Evolutionary conservation across 371 early-diverging fungal species (phyloP).

Genomic region (Actinomucor elegans): DNA sequence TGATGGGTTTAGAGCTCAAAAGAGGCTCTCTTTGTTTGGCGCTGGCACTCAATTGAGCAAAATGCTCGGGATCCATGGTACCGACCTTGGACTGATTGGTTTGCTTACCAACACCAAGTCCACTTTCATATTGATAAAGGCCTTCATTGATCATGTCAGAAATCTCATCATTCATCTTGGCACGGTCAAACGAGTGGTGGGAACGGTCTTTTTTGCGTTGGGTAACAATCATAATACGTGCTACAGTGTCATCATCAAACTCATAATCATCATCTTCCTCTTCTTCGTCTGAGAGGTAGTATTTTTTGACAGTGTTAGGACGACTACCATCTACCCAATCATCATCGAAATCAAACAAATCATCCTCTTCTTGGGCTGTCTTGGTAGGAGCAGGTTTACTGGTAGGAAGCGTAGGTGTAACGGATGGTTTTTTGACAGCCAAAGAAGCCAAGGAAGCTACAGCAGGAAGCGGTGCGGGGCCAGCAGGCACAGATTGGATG

Average conservation of each 20-base stretch:
- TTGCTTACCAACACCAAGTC: conserved; percentile 46
- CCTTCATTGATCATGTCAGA: conserved; percentile 95
- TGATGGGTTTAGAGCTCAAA: conserved; percentile 26
- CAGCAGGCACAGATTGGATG: conserved; percentile 14
- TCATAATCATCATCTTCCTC: conserved; percentile 69
- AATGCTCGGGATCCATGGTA: conserved; percentile 67
- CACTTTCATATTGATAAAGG: conserved; percentile 84
- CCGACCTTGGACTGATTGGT: conserved; percentile 63
- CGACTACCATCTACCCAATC: conserved; percentile 63
- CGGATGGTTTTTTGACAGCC: background rate
- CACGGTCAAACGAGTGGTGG: conserved; percentile 77
- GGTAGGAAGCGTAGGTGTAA: conserved; percentile 2
- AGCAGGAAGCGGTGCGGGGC: conserved; percentile 19
- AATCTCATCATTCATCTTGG: conserved; percentile 84
- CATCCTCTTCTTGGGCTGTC: conserved; percentile 59
- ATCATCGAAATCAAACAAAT: conserved; percentile 80
- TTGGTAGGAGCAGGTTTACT: conserved; percentile 12
- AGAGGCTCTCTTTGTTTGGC: background rate
- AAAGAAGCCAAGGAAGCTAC: conserved; percentile 30
- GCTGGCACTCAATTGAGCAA: conserved; percentile 47
- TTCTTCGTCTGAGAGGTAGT: conserved; percentile 65
- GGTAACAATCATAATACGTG: conserved; percentile 89
- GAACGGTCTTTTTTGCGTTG: conserved; percentile 77
- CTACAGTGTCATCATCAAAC: conserved; percentile 86
- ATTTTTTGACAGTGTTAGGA: conserved; percentile 61